Base-by-base conservation (phyloP, 169 alveolate species). In the Plasmodium cynomolgi region DNA sequence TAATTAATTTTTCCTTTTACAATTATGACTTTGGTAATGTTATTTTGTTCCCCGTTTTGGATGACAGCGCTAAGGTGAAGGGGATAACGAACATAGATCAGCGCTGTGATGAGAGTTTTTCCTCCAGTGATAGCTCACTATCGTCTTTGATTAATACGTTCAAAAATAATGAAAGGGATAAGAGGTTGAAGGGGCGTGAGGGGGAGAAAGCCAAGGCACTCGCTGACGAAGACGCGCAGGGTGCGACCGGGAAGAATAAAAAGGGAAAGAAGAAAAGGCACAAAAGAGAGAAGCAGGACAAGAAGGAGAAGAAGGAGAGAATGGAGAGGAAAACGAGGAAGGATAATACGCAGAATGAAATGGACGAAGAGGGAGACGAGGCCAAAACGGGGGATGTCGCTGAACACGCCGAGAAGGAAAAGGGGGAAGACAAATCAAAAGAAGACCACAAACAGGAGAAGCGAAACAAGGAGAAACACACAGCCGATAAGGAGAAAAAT, bases 21-120 rank as follows among this genome's bases (percentile, higher is more conserved):
- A 88, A 80, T 62, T 88, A 79, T 88, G 90, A 88, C 73, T 88
- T 88, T 88, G 94, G 94, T 20, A 88, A 88, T 62, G 83, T 79
- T 79, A 77, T 88, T 11, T 88, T 88, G 72, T 88, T 88, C 73
- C 94, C 94, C 31, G 50, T 58, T 62, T 4, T 79, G 34, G 75
- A 81, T 62, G 82, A 88, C 74, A 47, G 34, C 31, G 34, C n/a
- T 29, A 88, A 80, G 39, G 54, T 41, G 34, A 88, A 26, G n/a
- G 72, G 47, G 15, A 68, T 75, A n/a, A 39, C 37, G 26, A 26
- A 44, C 31, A 37, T 15, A 81, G 83, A 88, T 11, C 74, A 58
- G 33, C 5, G 20, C 31, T 37, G 15, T n/a, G 44, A 41, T 6
- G 90, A 88, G 9, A 68, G 83, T 39, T 80, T 80, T 88, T 88